Base-by-base conservation (phyloP, 2,329 filamentous ascomycete species). In the Fusarium secorum region DNA sequence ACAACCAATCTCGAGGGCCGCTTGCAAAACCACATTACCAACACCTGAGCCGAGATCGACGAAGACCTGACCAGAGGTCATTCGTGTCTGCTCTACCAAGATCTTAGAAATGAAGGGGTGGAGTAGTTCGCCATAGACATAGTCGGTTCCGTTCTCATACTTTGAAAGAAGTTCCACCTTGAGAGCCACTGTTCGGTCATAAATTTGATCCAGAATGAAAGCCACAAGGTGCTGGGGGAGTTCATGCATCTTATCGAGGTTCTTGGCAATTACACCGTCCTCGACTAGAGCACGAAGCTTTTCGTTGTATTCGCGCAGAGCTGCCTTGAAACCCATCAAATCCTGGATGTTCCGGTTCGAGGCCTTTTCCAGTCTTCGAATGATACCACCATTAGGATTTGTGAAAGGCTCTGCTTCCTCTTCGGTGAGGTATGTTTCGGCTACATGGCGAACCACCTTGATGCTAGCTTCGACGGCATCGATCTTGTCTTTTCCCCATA, bases 1-100 rank as follows among this genome's bases (percentile, higher is more conserved):
- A 79, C 94, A 97, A 22, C 96, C 96, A 56, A 95, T 90, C 80
- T 99, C 93, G 24, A 99, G 87, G 1, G 96, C 96, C 4, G 95
- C 94, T 80, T 99, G 96, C 54, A 99, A 84, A 30, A 96, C 94
- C 5, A 98, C 95, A 78, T 98, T 99, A 51, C 95, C 96, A 20
- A 98, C 96, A 33, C 96, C 96, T 4, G 95, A 98, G 52, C 96
- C 96, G 18, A 99, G 87, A 78, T 99, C 96, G 65, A 99, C 91
- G 79, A 99, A 98, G 39, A 97, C 89, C 74, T 97, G 92, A 53
- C 91, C 88, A 1, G 93, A 95, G 65, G 89, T 94, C 79, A 98
- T 89, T 46, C 89, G 86, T 6, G 92, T 92, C 78, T 93, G 88
- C 73, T 90, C 85, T 20, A 90, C 88, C 74, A 99, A 90, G 65